Evolutionary conservation across 2,329 filamentous ascomycete species (phyloP).

Genomic region (Colletotrichum musae): DNA sequence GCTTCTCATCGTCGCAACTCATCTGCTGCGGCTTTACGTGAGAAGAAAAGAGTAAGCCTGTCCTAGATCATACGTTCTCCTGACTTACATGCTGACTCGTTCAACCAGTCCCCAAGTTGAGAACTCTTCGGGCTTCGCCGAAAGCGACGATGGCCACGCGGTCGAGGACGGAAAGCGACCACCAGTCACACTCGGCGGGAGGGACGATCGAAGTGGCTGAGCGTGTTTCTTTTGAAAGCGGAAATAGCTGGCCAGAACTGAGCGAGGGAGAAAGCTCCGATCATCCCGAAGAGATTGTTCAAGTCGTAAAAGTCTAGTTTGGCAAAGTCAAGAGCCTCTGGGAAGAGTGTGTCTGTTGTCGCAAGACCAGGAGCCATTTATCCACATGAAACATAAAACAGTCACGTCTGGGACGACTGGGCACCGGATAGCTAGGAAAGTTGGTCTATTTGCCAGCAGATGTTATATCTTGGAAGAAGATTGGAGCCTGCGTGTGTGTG

Average conservation of each 20-base stretch:
- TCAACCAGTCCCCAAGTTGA: constrained; percentile 22
- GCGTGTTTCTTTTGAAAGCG: not conserved
- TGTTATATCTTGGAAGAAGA: no score
- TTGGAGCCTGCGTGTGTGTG: no score
- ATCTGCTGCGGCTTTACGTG: constrained; percentile 26
- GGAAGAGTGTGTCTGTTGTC: no score
- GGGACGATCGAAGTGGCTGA: constrained; percentile 5
- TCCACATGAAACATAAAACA: no score
- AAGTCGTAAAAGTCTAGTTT: no score
- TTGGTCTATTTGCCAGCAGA: no score
- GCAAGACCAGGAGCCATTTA: no score
- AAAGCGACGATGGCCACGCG: constrained; percentile 6
- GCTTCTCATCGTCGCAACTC: constrained; percentile 24
- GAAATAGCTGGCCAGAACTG: not conserved
- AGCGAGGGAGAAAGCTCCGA: not conserved
- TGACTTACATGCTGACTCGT: not conserved
- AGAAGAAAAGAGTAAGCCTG: constrained; percentile 33
- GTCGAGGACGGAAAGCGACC: constrained; percentile 14
- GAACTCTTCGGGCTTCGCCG: constrained; percentile 20
- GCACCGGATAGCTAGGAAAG: no score
- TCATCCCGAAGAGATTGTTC: accelerated
- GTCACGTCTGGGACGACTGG: no score
- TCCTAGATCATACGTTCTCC: no score
- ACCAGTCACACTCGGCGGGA: not conserved
- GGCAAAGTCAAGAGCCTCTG: no score